Base-by-base conservation (phyloP, 768 basidiomycete species). In the Leucogyrophana mollusca region DNA sequence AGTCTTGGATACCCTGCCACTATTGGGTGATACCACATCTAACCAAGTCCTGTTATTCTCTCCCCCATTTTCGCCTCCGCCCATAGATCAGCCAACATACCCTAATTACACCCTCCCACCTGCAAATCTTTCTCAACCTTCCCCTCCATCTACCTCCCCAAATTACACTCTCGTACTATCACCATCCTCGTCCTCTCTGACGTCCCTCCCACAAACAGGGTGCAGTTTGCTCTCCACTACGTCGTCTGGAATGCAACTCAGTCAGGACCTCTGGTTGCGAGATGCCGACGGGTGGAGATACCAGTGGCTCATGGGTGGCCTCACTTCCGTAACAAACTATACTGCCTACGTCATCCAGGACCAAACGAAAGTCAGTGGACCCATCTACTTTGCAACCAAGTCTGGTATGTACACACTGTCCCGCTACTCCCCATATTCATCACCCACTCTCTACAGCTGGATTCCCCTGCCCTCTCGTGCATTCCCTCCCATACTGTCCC, bases 21-120 rank as follows among this genome's bases (percentile, higher is more conserved):
- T 86, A 5, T 66, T 90, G 2, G 87, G 85, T 3, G 90, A 92
- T 60, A 82, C 86, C 1, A 87, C 88, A 2, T 67, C 82, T 5
- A 87, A 82, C 41, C 80, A 87, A 58, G 87, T 80, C 0, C 62
- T 92, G 22, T 56, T 91, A 9, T 89, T 87, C 62, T 91, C 90
- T 1, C 77, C 79, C 7, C 64, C 77, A 0, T 82, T 82, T 49
- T 54, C 66, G 6, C 45, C 67, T 0, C 49, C 69, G 9, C 49
- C 57, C 2, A 21, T 52, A 1, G 43, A 54, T 4, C 52, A 62
- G 33, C 81, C 85, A 2, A 66, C 63, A 20, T 92, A 76, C 56
- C 90, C 90, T 9, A 90, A 90, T 55, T 92, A 88, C 59, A 83
- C 84, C 2, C 74, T 92, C 1, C 82, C 84, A 3, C 57, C 69